Evolutionary conservation across 176 grass and related monocot genomes (phyloP).

Genomic region (Oryza meridionalis): DNA sequence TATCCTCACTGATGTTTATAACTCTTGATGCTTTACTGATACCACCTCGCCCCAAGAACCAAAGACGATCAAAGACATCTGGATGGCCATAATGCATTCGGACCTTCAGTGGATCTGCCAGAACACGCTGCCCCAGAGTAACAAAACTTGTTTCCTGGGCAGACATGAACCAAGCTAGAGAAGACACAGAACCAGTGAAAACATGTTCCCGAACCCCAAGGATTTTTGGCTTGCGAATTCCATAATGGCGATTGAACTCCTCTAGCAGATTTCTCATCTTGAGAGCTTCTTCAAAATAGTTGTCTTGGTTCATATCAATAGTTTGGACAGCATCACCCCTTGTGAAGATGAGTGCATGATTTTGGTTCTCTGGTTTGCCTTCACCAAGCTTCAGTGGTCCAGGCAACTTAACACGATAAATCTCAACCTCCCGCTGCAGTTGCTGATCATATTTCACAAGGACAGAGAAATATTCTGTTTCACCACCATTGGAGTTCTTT

Average conservation of each 20-base stretch:
- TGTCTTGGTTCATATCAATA: conserved; percentile 97
- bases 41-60: conserved; percentile 86
- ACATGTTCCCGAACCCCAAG: conserved; percentile 94
- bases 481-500: conserved; percentile 44
- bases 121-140: conserved; percentile 85
- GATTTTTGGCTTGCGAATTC: conserved; percentile 85
- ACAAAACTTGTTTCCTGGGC: conserved; percentile 98
- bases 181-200: conserved; percentile 95
- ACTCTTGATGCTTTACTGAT: conserved; percentile 91
- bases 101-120: conserved; percentile 87
- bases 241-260: conserved; percentile 82
- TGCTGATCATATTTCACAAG: conserved; percentile 86
- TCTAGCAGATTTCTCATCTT: conserved; percentile 93
- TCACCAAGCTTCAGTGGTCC: conserved; percentile 86
- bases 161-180: conserved; percentile 97
- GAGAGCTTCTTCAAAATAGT: conserved; percentile 92
- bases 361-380: conserved; percentile 95
- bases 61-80: conserved; percentile 96
- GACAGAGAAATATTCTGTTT: conserved; percentile 76
- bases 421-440: conserved; percentile 81
- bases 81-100: conserved; percentile 99
- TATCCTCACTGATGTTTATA: conserved; percentile 95
- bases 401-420: conserved; percentile 83
- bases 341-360: conserved; percentile 96
- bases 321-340: conserved; percentile 94